Evolutionary conservation across 257 asterid species (phyloP).

Genomic region (Cinchona pubescens): DNA sequence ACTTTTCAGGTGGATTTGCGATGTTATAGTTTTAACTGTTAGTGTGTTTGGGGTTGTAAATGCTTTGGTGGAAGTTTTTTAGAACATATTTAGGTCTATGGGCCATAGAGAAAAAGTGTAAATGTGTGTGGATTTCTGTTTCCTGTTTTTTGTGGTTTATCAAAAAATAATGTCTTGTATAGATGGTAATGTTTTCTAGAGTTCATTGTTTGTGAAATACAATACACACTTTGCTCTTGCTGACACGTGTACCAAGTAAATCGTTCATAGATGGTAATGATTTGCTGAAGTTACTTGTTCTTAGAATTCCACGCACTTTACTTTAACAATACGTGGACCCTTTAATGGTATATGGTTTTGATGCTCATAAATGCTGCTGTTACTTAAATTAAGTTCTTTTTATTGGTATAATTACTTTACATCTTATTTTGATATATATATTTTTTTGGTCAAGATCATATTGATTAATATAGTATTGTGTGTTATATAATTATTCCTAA

Average conservation of each 20-base stretch:
- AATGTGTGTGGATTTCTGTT: not conserved
- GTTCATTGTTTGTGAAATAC: too few species aligned
- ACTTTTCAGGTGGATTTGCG: not conserved
- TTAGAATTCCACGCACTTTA: too few species aligned
- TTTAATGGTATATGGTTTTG: not conserved
- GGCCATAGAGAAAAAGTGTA: not conserved
- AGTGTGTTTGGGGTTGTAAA: not conserved
- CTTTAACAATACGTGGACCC: not conserved
- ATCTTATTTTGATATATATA: not conserved
- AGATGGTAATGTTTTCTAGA: not conserved
- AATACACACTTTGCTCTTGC: not conserved
- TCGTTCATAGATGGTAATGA: not conserved
- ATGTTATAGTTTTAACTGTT: not conserved
- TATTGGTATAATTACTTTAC: not conserved
- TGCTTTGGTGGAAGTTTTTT: not conserved
- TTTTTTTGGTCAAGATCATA: not conserved
- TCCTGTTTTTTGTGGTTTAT: not conserved
- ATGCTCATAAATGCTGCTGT: not conserved
- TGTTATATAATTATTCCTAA: constrained; percentile 9
- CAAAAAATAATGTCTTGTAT: not conserved
- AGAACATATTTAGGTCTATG: not conserved
- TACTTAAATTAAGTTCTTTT: not conserved
- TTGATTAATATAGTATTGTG: not conserved
- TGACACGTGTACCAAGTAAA: not conserved
- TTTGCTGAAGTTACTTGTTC: not conserved